phyloP scores from a whole-genome alignment of 768 basidiomycete species.

The Mycena chlorophos region DNA sequence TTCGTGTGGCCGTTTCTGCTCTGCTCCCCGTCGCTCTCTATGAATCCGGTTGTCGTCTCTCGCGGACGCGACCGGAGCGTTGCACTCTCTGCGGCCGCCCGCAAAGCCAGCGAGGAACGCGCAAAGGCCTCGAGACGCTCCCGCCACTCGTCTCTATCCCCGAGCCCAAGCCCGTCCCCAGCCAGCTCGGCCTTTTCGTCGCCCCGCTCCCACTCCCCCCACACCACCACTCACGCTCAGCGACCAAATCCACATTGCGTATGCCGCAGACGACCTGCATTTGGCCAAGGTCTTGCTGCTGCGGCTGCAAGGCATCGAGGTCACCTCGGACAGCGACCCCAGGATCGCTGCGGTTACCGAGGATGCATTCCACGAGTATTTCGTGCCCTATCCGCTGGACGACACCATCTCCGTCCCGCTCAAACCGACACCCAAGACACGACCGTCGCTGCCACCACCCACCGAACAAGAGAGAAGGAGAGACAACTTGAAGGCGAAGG shows the following conservation, averaged over 20 bases:
- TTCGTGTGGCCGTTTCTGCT: not conserved
- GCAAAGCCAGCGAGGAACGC: slow-evolving; percentile 35
- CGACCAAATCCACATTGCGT: slow-evolving; percentile 68
- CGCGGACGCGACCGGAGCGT: slow-evolving; percentile 21
- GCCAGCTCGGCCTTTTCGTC: slow-evolving; percentile 32
- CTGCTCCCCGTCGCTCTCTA: not conserved
- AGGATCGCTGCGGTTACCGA: slow-evolving; percentile 61
- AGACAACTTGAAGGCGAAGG: slow-evolving; percentile 9
- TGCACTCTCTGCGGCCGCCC: slow-evolving; percentile 33
- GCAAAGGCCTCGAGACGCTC: slow-evolving; percentile 21
- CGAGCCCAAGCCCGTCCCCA: slow-evolving; percentile 19
- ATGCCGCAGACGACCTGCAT: slow-evolving; percentile 66
- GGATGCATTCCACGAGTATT: slow-evolving; percentile 51
- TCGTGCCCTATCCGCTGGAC: slow-evolving; percentile 41
- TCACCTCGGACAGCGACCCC: slow-evolving; percentile 59
- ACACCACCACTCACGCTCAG: slow-evolving; percentile 47
- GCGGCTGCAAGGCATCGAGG: slow-evolving; percentile 61
- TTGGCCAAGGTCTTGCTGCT: slow-evolving; percentile 66
- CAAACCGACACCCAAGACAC: not conserved
- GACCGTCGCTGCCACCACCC: not conserved
- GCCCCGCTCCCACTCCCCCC: slow-evolving; percentile 42
- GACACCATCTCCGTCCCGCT: slow-evolving; percentile 5
- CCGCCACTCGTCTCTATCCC: slow-evolving; percentile 27
- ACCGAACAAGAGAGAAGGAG: not conserved
- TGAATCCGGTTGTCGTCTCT: slow-evolving; percentile 2